phyloP scores from a whole-genome alignment of 2,329 filamentous ascomycete genomes.

The Annulohypoxylon truncatum region DNA sequence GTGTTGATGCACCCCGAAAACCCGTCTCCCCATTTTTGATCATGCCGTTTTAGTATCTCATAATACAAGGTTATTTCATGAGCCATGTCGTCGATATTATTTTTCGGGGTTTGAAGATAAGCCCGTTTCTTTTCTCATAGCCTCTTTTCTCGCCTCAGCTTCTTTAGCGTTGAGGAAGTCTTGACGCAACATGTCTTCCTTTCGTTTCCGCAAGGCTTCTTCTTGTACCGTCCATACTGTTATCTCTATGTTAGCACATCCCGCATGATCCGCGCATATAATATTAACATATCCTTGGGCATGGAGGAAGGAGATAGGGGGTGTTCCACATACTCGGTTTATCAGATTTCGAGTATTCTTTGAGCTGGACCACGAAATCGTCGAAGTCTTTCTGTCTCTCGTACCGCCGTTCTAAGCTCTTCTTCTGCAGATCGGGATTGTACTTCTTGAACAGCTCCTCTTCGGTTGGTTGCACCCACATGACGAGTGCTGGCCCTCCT shows the following conservation, averaged over 20 bases:
- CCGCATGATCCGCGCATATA: not conserved
- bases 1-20: slow-evolving; percentile 2
- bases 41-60: slow-evolving; percentile 13
- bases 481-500: slow-evolving; percentile 86
- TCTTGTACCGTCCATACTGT: slow-evolving; percentile 60
- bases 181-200: slow-evolving; percentile 51
- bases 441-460: slow-evolving; percentile 94
- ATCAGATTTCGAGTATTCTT: slow-evolving; percentile 89
- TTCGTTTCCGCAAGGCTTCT: slow-evolving; percentile 52
- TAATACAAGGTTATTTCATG: slow-evolving; percentile 23
- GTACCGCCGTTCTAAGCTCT: slow-evolving; percentile 81
- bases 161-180: slow-evolving; percentile 53
- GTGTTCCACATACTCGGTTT: slow-evolving; percentile 77
- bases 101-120: slow-evolving; percentile 30
- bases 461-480: slow-evolving; percentile 84
- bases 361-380: slow-evolving; percentile 84
- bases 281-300: not conserved
- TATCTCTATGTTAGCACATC: slow-evolving; percentile 39
- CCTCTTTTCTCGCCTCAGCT: slow-evolving; percentile 54
- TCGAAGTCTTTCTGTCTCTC: slow-evolving; percentile 88
- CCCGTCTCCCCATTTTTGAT: slow-evolving; percentile 7
- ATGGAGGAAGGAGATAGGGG: slow-evolving; percentile 42
- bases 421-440: slow-evolving; percentile 92
- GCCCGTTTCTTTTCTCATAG: slow-evolving; percentile 54
- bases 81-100: not conserved